Conservation (phyloP, 176 grass and related monocot species). For the Puya raimondii region DNA sequence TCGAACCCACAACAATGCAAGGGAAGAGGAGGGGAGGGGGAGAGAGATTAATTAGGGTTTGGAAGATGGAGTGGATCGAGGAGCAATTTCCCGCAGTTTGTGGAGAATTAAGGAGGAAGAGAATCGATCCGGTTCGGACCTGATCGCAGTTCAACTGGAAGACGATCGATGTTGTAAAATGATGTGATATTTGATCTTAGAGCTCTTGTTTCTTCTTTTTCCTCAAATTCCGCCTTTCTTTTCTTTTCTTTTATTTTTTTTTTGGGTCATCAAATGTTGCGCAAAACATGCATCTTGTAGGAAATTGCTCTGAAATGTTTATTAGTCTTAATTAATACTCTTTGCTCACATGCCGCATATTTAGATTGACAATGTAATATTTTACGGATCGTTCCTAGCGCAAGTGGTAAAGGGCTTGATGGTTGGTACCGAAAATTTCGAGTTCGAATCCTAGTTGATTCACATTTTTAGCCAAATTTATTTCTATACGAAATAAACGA, state of each 20-base stretch:
- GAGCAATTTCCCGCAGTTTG: constrained; percentile 1
- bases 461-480: no score
- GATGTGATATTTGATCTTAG: constrained; percentile 36
- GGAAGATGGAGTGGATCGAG: constrained; percentile 4
- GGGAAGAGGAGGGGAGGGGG: not conserved
- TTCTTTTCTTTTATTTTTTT: not conserved
- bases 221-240: constrained; percentile 11
- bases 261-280: not conserved
- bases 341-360: no score
- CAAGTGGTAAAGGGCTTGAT: no score
- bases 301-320: no score
- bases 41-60: not conserved
- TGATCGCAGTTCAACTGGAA: not conserved
- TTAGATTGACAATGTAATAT: no score
- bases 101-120: constrained; percentile 4
- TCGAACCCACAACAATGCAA: constrained; percentile 5
- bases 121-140: constrained; percentile 24
- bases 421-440: no score
- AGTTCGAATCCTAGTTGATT: no score
- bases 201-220: constrained; percentile 24
- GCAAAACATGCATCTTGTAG: no score
- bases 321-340: no score
- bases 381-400: no score
- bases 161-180: constrained; percentile 34
- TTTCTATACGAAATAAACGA: no score